Evolutionary conservation across 2,329 filamentous ascomycete genomes (phyloP), one percentile per base, ranked within the genome.

Genomic region (Scytalidium lignicola): DNA sequence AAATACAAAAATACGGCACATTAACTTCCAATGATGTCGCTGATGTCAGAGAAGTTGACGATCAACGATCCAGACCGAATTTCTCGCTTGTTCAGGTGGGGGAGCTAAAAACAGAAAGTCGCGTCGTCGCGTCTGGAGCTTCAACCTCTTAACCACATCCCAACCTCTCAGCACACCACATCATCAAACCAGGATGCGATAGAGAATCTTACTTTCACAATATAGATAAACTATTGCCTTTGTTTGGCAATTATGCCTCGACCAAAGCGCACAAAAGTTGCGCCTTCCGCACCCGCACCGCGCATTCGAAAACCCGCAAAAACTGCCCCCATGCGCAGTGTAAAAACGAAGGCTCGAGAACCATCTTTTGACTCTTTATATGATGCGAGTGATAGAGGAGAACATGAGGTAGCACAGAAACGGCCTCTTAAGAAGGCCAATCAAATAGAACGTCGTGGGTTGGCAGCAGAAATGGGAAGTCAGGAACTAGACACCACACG

Each of bases 221-320:
- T 28, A 48, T 21, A 22, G 23, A 17, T 32, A 21, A 7, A 48
- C 41, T 32, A 20, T 26, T n/a, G 19, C 20, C 13, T 37, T 21
- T 4, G 5, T 7, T 17, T 37, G 32, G 32, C 23, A 17, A 40
- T 18, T 28, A 66, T 66, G 63, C 63, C 63, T 51, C 62, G 63
- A 40, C 63, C 63, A 44, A 65, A 65, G 53, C 61, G 62, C 50
- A 58, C 60, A 32, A 66, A 65, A 49, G 55, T 64, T 46, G 58
- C 59, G 46, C 60, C 62, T 6, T 64, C 62, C 22, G 53, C 43
- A 6, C 61, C 59, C 44, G 54, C 56, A 41, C 51, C 56, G 23
- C 58, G 55, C 46, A 37, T 54, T 23, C 51, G 48, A 44, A 55
- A 55, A 42, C 20, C 51, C 19, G 42, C 45, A 19, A 53, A 55